A percentile compares a stretch with the other conserved stretches of the same genome.
phyloP scores from a whole-genome alignment of 2,329 filamentous ascomycete genomes.

The Claviceps humidiphila region DNA sequence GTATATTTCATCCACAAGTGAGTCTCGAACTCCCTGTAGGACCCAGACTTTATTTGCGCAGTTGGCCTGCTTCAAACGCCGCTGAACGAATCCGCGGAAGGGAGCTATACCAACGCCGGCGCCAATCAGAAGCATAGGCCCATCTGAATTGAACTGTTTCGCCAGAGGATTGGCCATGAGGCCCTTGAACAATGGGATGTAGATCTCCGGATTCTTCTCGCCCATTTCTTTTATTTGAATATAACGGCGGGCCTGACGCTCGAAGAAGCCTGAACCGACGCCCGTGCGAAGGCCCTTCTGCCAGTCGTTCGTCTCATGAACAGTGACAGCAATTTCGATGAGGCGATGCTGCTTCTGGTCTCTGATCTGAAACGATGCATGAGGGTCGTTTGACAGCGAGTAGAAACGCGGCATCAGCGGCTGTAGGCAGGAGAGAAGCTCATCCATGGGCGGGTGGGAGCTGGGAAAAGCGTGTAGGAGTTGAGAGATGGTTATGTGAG shows the following conservation, averaged over 20 bases:
- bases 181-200: slow-evolving; percentile 94
- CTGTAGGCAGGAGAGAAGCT: slow-evolving; percentile 66
- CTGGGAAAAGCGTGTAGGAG: slow-evolving; percentile 87
- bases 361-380: slow-evolving; percentile 55
- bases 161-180: slow-evolving; percentile 95
- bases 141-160: slow-evolving; percentile 80
- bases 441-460: slow-evolving; percentile 72
- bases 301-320: slow-evolving; percentile 81
- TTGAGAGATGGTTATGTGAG: slow-evolving; percentile 74
- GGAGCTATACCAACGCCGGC: slow-evolving; percentile 94
- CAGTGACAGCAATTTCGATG: slow-evolving; percentile 91
- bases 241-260: slow-evolving; percentile 64
- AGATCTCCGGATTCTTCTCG: slow-evolving; percentile 45
- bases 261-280: slow-evolving; percentile 85
- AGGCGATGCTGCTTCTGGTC: slow-evolving; percentile 63
- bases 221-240: slow-evolving; percentile 54
- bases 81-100: slow-evolving; percentile 94
- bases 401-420: slow-evolving; percentile 97
- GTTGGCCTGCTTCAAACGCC: slow-evolving; percentile 83
- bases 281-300: slow-evolving; percentile 59
- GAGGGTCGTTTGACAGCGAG: slow-evolving; percentile 90
- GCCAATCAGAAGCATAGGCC: slow-evolving; percentile 94
- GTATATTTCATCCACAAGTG: slow-evolving; percentile 89
- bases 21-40: slow-evolving; percentile 86
- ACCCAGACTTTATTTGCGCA: slow-evolving; percentile 98